Percentiles rank a stretch among this genome's conserved stretches.
phyloP scores from a whole-genome alignment of 2,329 filamentous ascomycete species.

The Penicillium fuscoglaucum region DNA sequence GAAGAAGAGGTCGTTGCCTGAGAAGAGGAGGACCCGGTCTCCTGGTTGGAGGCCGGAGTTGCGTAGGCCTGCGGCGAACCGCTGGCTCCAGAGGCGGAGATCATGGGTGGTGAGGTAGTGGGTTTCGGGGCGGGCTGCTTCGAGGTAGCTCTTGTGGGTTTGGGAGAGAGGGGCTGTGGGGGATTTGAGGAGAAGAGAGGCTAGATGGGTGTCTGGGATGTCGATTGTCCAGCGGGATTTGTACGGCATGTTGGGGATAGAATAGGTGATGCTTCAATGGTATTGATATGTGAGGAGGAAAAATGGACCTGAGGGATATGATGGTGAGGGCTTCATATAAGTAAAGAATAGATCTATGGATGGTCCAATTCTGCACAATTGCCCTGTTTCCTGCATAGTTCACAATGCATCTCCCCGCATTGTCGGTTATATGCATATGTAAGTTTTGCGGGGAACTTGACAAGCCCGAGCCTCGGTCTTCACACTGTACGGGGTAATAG shows the following conservation, averaged over 20 bases:
- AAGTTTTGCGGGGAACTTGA: constrained; percentile 17
- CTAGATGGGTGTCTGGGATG: constrained; percentile 46
- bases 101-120: constrained; percentile 64
- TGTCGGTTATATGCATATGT: background rate
- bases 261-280: background rate
- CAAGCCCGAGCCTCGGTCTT: constrained; percentile 14
- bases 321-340: background rate
- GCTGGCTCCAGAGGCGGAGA: constrained; percentile 70
- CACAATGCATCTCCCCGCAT: background rate
- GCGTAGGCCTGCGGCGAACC: constrained; percentile 67
- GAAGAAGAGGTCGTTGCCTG: constrained; percentile 72
- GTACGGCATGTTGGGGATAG: constrained; percentile 45
- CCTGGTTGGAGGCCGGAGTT: constrained; percentile 64
- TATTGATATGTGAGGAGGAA: background rate
- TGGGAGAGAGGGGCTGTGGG: constrained; percentile 49
- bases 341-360: background rate
- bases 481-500: background rate
- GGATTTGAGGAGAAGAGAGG: constrained; percentile 51
- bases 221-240: constrained; percentile 52
- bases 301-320: background rate
- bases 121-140: constrained; percentile 66
- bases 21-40: constrained; percentile 72
- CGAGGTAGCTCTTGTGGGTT: constrained; percentile 56
- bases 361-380: background rate
- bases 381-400: background rate